Percentiles rank a stretch among this genome's conserved stretches.
Conservation (phyloP, 805 yeast species). For the Candida tammaniensis region DNA sequence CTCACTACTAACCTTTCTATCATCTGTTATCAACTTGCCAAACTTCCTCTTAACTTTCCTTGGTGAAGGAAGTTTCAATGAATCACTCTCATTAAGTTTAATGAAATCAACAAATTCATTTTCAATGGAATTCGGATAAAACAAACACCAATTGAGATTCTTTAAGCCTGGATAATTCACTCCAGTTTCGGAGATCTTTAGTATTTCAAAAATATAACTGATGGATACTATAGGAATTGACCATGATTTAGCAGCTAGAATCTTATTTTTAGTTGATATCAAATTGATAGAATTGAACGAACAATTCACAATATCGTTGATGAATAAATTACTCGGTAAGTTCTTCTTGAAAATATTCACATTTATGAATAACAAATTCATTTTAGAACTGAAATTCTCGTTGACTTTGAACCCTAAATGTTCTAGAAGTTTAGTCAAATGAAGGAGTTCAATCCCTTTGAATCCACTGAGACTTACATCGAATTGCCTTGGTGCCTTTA, state of each 20-base stretch:
- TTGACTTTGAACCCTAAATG: constrained; percentile 51
- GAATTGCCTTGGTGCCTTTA: constrained; percentile 13
- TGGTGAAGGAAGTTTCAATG: constrained; percentile 51
- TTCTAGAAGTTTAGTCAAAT: constrained; percentile 60
- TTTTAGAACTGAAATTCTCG: constrained; percentile 45
- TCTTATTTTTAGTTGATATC: constrained; percentile 50
- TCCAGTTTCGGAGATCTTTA: constrained; percentile 20
- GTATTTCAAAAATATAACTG: constrained; percentile 52
- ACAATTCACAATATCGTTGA: constrained; percentile 32
- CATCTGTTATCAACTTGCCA: constrained; percentile 26
- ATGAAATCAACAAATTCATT: constrained; percentile 13
- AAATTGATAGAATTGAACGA: constrained; percentile 33
- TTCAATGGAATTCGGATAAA: constrained; percentile 38
- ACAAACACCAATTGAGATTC: constrained; percentile 55
- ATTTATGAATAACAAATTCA: constrained; percentile 59
- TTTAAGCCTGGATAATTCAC: constrained; percentile 37
- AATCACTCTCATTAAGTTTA: constrained; percentile 8
- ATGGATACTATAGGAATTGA: constrained; percentile 56
- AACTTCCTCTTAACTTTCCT: constrained; percentile 43
- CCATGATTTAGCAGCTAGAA: constrained; percentile 58
- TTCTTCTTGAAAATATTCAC: constrained; percentile 42
- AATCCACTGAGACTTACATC: constrained; percentile 66
- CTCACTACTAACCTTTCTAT: constrained; percentile 1
- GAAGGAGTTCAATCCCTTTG: constrained; percentile 72
- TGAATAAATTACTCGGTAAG: constrained; percentile 38